phyloP scores from a whole-genome alignment of 441 rosid genomes.

The Aleurites moluccanus region DNA sequence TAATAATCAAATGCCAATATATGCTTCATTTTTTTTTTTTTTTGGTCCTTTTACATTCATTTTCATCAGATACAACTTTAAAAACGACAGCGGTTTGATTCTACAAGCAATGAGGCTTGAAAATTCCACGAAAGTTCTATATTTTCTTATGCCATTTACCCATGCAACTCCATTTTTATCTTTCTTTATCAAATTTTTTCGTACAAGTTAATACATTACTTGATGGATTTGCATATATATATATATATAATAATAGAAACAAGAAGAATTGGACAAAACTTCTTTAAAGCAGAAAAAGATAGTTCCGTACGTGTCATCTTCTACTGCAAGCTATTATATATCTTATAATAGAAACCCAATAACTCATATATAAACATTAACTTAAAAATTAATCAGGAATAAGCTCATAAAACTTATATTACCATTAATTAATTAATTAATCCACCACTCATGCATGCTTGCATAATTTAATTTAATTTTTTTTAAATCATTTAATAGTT shows the following conservation, averaged over 20 bases:
- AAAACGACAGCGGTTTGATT: slow-evolving; percentile 24
- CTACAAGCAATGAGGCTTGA: slow-evolving; percentile 18
- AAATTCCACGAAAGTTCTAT: slow-evolving; percentile 36
- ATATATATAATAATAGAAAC: too few relatives aligned
- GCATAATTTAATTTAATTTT: too few relatives aligned
- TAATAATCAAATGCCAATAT: slow-evolving; percentile 7
- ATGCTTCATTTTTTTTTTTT: not conserved
- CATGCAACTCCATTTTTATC: not conserved
- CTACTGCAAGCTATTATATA: too few relatives aligned
- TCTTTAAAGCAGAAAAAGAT: not conserved
- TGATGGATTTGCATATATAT: too few relatives aligned
- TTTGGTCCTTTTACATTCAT: not conserved
- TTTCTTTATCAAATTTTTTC: not conserved
- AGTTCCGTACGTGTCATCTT: too few relatives aligned
- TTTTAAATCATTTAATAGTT: too few relatives aligned
- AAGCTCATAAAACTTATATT: not conserved
- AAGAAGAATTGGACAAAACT: not conserved
- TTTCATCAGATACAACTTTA: not conserved
- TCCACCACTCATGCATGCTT: too few relatives aligned
- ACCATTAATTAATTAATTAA: not conserved
- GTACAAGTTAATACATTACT: not conserved
- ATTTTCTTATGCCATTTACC: not conserved
- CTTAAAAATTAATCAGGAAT: too few relatives aligned
- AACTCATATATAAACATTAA: too few relatives aligned
- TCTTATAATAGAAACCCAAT: too few relatives aligned